Percentiles rank a stretch among this genome's conserved stretches.
Evolutionary conservation across 768 basidiomycete genomes (phyloP).

Genomic region (Mycena rosella): DNA sequence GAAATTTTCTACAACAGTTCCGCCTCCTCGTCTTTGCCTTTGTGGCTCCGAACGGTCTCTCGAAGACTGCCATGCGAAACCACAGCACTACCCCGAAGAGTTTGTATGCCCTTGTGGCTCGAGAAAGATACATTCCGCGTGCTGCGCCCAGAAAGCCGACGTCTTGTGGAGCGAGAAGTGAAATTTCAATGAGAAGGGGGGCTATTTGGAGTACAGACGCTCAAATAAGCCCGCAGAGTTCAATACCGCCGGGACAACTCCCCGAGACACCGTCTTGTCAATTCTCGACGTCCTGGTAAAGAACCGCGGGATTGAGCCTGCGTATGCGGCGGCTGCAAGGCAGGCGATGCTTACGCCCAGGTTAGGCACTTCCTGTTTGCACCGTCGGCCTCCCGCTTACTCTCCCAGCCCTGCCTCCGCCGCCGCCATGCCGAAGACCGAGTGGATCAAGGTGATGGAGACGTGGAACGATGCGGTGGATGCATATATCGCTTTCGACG

Average conservation of each 20-base stretch:
- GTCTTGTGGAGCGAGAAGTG: neutral
- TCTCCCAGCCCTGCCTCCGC: neutral
- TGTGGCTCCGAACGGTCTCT: conserved; percentile 7
- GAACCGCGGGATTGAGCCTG: neutral
- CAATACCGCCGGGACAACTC: too few species aligned
- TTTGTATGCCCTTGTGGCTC: conserved; percentile 3
- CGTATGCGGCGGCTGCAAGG: conserved; percentile 4
- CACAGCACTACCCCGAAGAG: neutral
- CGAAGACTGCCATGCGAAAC: neutral
- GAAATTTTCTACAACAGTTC: neutral
- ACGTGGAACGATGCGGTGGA: conserved; percentile 9
- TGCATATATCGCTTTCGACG: conserved; percentile 1
- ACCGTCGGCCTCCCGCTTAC: too few species aligned
- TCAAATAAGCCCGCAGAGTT: too few species aligned
- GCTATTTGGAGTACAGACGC: neutral
- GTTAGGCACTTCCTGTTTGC: neutral
- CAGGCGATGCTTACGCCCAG: neutral
- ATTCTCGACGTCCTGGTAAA: neutral
- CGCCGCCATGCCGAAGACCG: neutral
- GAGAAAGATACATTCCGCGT: neutral
- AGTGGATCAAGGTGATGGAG: neutral
- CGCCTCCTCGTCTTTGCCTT: conserved; percentile 3
- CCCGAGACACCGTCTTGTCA: too few species aligned
- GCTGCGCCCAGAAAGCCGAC: neutral
- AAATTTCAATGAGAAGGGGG: neutral